Base-by-base conservation (phyloP, 805 yeast species). In the Nakazawaea laoshanensis region DNA sequence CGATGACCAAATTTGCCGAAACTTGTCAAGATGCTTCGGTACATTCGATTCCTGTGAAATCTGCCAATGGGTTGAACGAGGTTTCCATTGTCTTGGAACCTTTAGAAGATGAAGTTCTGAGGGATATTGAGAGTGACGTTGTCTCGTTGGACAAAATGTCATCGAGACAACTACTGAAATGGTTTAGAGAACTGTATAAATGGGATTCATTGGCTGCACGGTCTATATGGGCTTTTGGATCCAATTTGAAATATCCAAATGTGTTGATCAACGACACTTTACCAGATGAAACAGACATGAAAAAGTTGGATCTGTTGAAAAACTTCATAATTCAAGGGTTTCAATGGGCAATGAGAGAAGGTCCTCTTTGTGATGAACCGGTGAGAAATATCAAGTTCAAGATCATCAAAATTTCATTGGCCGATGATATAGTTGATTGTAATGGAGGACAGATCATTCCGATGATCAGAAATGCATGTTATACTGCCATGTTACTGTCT, bases 291-390 rank as follows among this genome's bases (percentile, higher is more conserved):
- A 77, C 79, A 2, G 82, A 84, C 46, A 75, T 74, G 47, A 55
- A 57, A 17, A 33, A 57, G 8, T 45, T 82, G 21, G 38, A 45
- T 1, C 33, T 57, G 1, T 61, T 70, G 19, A 77, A 72, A 39
- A 76, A 70, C 5, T 61, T 74, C 2, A 67, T 88, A 1, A 56
- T 61, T 2, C 79, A 77, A 43, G 98, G 97, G 0, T 92, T 89
- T 56, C 67, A 70, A 45, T 83, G 95, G 92, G 79, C 81, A 3
- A 64, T 72, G 0, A 64, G 74, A 36, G 95, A 84, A 46, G 98
- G 98, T 0, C 98, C 99, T 0, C 59, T 92, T n/a, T 76, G 94
- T 40, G 95, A 82, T 39, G 96, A 86, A 49, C 78, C 83, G 0
- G 63, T 92, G 5, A 59, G 83, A 33, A 70, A 77, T 34, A 73